Base-by-base conservation (phyloP, 768 basidiomycete species). In the Suillus subluteus region DNA sequence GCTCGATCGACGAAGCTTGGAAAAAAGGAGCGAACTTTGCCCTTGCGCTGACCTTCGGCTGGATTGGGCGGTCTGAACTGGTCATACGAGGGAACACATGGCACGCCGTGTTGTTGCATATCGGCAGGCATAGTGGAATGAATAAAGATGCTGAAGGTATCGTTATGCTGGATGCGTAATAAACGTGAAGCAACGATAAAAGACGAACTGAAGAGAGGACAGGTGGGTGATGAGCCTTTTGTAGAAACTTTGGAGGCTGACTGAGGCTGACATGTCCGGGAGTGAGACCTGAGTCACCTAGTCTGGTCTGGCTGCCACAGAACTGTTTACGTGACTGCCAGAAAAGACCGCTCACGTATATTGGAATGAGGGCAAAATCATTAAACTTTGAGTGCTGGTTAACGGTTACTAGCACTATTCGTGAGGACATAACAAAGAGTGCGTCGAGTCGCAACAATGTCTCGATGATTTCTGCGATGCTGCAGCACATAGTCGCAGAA, bases 1-100 rank as follows among this genome's bases (percentile, higher is more conserved):
- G 21, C 35, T 13, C 55, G 55, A 56, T 56, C 55, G 55, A 56
- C 55, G 35, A 56, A 56, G 55, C 55, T 35, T n/a, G 55, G 55
- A 37, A 56, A 35, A 37, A 56, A 56, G 21, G 35, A 56, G 37
- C 12, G 35, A 37, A 56, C 32, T 56, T 35, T 56, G 32, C 32
- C 21, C 32, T 35, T 55, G 32, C 32, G 21, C 32, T 56, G 55
- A 3, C 54, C 18, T 32, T n/a, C 1, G 12, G 55, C 55, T 13
- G 32, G 55, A 21, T n/a, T 35, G 6, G 16, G 55, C 3, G 35
- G 55, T 56, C 12, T 35, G 12, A 32, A 56, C 12, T 35, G 55
- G 32, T 56, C 30, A 6, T 35, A 21, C 13, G 32, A 21, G 21
- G 21, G 55, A 37, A 37, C 21, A 32, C 11, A 18, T 35, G 54